Percentiles rank a stretch among this genome's conserved stretches.
Conservation (phyloP, 306 rosid species). For the Pyrus betulifolia region DNA sequence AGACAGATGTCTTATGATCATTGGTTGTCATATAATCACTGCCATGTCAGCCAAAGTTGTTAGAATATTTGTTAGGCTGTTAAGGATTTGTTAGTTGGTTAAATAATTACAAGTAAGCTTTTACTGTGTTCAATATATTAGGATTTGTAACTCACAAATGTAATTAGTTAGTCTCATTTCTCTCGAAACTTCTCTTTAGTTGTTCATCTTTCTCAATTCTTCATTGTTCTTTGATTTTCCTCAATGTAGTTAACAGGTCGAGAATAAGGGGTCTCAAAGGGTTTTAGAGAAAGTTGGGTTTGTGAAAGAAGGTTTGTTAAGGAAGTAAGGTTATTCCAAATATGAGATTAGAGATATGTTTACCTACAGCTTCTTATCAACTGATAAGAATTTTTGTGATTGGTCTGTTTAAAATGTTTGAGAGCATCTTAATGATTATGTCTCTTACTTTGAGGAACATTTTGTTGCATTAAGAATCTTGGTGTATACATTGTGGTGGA, state of each 20-base stretch:
- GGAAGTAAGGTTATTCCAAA: constrained; percentile 46
- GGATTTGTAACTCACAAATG: too few relatives aligned
- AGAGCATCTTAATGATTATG: background rate
- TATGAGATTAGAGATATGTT: constrained; percentile 32
- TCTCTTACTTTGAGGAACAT: background rate
- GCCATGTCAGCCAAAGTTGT: too few relatives aligned
- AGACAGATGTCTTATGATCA: too few relatives aligned
- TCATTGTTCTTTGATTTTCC: too few relatives aligned
- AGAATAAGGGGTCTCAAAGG: constrained; percentile 47
- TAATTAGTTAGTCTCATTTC: too few relatives aligned
- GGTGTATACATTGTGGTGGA: background rate
- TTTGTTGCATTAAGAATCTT: background rate
- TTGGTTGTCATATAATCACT: too few relatives aligned
- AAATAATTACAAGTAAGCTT: too few relatives aligned
- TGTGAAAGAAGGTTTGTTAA: constrained; percentile 32
- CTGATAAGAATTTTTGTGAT: constrained; percentile 6
- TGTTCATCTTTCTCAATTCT: too few relatives aligned
- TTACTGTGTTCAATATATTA: too few relatives aligned
- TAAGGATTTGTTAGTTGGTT: too few relatives aligned
- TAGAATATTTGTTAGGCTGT: too few relatives aligned
- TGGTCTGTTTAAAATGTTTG: background rate
- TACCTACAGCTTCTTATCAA: constrained; percentile 18
- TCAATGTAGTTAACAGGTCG: constrained; percentile 9
- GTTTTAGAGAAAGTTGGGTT: constrained; percentile 49
- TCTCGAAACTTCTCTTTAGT: too few relatives aligned